Evolutionary conservation across 345 rosid genomes (phyloP).

Genomic region (Hypericum androsaemum): DNA sequence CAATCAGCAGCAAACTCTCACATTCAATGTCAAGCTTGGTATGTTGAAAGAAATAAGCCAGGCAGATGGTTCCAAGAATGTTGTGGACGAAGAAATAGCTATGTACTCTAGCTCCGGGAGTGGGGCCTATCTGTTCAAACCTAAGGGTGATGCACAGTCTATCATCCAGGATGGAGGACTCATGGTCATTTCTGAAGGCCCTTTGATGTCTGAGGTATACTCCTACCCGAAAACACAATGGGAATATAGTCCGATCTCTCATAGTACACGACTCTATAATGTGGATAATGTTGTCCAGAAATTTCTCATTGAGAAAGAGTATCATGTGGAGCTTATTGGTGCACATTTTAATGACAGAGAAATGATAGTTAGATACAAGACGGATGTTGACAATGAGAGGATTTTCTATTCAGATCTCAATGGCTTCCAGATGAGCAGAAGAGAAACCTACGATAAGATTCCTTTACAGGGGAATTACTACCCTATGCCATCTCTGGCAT

Average conservation of each 20-base stretch:
- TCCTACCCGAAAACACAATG: constrained; percentile 71
- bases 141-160: constrained; percentile 63
- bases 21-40: constrained; percentile 55
- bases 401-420: constrained; percentile 82
- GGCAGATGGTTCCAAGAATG: constrained; percentile 35
- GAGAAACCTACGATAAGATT: constrained; percentile 90
- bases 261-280: constrained; percentile 62
- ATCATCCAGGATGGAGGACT: constrained; percentile 52
- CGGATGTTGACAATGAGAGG: constrained; percentile 54
- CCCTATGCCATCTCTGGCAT: constrained; percentile 94
- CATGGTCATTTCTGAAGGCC: constrained; percentile 61
- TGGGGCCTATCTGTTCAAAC: constrained; percentile 91
- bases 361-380: constrained; percentile 73
- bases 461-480: constrained; percentile 97
- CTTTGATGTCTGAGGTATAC: constrained; percentile 69
- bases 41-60: constrained; percentile 50
- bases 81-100: constrained; percentile 65
- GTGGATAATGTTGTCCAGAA: constrained; percentile 52
- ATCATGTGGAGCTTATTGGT: constrained; percentile 84
- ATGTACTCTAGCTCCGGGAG: constrained; percentile 66
- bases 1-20: constrained; percentile 62
- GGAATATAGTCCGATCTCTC: constrained; percentile 63
- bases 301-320: constrained; percentile 68
- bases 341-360: constrained; percentile 63
- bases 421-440: constrained; percentile 97